phyloP scores from a whole-genome alignment of 106 monocot genomes.

The Allium fistulosum region DNA sequence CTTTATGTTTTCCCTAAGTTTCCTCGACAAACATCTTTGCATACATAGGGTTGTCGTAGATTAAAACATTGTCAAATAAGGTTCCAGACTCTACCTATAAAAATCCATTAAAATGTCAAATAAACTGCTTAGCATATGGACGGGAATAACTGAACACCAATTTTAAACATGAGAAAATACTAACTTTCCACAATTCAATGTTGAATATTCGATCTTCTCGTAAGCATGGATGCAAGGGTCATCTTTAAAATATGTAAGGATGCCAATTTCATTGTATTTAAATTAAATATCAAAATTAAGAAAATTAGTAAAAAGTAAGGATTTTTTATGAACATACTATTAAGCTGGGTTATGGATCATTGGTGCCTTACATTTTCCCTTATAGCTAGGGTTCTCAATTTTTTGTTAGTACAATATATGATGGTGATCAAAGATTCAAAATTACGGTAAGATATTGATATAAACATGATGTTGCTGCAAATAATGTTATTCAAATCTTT shows the following conservation, averaged over 20 bases:
- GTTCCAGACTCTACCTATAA: conserved; percentile 67
- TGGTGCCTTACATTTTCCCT: conserved; percentile 78
- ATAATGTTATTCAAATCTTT: conserved; percentile 26
- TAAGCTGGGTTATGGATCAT: conserved; percentile 70
- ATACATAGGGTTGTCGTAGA: conserved; percentile 78
- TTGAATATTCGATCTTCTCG: conserved; percentile 48
- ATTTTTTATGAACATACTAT: no score
- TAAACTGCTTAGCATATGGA: not conserved
- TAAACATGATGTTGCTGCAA: not conserved
- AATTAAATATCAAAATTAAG: not conserved
- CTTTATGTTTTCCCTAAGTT: conserved; percentile 52
- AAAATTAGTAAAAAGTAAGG: no score
- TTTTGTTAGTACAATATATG: conserved; percentile 20
- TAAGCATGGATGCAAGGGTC: conserved; percentile 55
- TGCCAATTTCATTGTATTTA: not conserved
- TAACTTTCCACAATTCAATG: conserved; percentile 55
- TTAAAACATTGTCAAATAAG: conserved; percentile 73
- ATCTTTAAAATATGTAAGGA: conserved; percentile 54
- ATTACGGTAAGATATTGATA: not conserved
- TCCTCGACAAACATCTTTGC: conserved; percentile 75
- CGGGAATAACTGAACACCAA: not conserved
- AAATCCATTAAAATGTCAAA: conserved; percentile 7
- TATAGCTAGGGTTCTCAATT: conserved; percentile 64
- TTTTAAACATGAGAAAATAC: not conserved
- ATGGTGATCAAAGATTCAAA: not conserved